Conservation (phyloP, 192 early-diverging fungal species). For the Entomortierella beljakovae region DNA sequence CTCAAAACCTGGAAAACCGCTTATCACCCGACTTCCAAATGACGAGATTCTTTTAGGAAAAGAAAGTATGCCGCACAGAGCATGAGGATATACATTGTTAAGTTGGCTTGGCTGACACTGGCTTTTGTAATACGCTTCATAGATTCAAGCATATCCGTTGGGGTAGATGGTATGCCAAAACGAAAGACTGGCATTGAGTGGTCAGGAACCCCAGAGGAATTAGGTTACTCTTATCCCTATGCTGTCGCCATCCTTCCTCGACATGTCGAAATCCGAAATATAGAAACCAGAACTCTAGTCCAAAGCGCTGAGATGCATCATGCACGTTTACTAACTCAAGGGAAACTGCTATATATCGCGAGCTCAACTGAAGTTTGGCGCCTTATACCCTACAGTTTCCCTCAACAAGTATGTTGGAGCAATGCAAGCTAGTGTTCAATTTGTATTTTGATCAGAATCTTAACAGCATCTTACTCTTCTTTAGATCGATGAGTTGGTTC, state of each 20-base stretch:
- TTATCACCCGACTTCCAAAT: slow-evolving; percentile 72
- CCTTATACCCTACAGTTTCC: slow-evolving; percentile 70
- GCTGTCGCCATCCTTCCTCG: slow-evolving; percentile 74
- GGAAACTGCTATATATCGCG: slow-evolving; percentile 80
- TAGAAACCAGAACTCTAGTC: slow-evolving; percentile 84
- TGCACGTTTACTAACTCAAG: slow-evolving; percentile 72
- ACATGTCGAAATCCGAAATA: slow-evolving; percentile 88
- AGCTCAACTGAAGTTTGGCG: slow-evolving; percentile 78
- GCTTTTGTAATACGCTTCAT: neutral
- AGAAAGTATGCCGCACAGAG: slow-evolving; percentile 57
- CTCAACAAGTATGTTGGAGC: slow-evolving; percentile 62
- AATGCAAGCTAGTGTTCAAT: neutral
- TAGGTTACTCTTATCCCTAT: slow-evolving; percentile 78
- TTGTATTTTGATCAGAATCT: neutral
- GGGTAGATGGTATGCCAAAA: slow-evolving; percentile 65
- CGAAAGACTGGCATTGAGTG: slow-evolving; percentile 72
- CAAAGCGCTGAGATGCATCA: slow-evolving; percentile 82
- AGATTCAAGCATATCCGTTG: slow-evolving; percentile 72
- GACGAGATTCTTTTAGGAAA: slow-evolving; percentile 72
- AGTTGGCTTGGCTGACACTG: neutral
- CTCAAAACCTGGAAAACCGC: slow-evolving; percentile 62
- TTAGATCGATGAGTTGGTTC: slow-evolving; percentile 80
- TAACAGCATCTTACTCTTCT: slow-evolving; percentile 36
- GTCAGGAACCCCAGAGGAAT: slow-evolving; percentile 69
- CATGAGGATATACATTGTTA: neutral